Conservation (phyloP, 2,329 filamentous ascomycete species). For the Aspergillus eucalypticola region DNA sequence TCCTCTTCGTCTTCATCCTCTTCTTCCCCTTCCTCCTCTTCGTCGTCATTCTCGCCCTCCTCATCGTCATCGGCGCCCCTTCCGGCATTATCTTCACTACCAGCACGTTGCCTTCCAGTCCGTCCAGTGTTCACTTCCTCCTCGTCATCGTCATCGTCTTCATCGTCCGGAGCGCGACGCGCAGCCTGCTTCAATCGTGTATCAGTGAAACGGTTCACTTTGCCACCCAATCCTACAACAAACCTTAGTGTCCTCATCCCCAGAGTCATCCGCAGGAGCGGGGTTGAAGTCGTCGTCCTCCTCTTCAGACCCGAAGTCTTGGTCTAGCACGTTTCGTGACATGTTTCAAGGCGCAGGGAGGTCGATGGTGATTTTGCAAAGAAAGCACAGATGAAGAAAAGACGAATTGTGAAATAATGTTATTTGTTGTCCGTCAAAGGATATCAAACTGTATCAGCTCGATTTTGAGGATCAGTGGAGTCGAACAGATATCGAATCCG, state of each 20-base stretch:
- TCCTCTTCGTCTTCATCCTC: constrained; percentile 55
- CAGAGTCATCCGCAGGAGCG: constrained; percentile 69
- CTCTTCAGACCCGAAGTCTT: constrained; percentile 60
- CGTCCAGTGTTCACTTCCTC: constrained; percentile 42
- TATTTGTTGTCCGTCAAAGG: background rate
- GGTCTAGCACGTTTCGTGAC: constrained; percentile 50
- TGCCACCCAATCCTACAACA: constrained; percentile 16
- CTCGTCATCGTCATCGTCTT: constrained; percentile 51
- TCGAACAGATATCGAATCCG: background rate
- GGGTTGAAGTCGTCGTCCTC: constrained; percentile 92
- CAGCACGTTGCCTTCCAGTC: constrained; percentile 19
- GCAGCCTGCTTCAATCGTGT: constrained; percentile 25
- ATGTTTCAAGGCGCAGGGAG: constrained; percentile 20
- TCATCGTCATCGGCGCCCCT: constrained; percentile 48
- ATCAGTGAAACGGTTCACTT: constrained; percentile 22
- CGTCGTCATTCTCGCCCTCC: constrained; percentile 34
- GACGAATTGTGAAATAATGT: background rate
- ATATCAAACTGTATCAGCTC: background rate
- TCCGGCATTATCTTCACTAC: constrained; percentile 40
- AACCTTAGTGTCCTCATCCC: constrained; percentile 61
- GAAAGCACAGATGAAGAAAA: background rate
- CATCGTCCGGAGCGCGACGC: constrained; percentile 31
- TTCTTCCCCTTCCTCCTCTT: constrained; percentile 42
- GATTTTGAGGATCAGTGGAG: background rate
- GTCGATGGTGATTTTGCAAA: background rate